Evolutionary conservation across 768 basidiomycete genomes (phyloP), one percentile per base, ranked within the genome.

Genomic region (Auricularia cornea): DNA sequence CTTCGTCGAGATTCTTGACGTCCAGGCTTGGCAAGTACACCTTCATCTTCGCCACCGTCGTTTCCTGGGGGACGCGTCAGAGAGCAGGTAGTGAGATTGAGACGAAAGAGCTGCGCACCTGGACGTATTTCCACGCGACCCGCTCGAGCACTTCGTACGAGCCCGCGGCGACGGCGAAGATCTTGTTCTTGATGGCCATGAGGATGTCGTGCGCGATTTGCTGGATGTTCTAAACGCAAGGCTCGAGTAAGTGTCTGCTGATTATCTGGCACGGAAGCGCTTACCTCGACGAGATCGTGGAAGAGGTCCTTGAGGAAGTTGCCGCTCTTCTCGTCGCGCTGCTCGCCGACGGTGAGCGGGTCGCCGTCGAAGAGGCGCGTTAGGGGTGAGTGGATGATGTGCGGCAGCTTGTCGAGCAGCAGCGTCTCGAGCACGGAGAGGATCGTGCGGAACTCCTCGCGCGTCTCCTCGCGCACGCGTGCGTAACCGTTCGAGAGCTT

Each of bases 131-230:
- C 54, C 54, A 57, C 26, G 54, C 54, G 54, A 57, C 54, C 12
- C 54, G 54, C 54, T 57, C 54, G 26, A 57, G 54, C 14, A 57
- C 54, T 4, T 57, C 54, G 20, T 57, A 57, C 8, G 54, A 57
- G 14, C 54, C 54, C 3, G 54, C 54, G 12, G 54, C 54, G 30
- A 30, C 30, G 11, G 26, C 30, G 28, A 57, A 57, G 4, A 57
- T 57, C 23, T 26, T 57, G 54, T 57, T 57, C 54, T 57, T 57
- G 28, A 57, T 57, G 28, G 54, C 54, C 54, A 57, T 57, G 28
- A 57, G 54, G 20, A 57, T 57, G 28, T 57, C 54, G 20, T 57
- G 26, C 11, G 54, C 54, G 30, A 57, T 57, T 3, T 57, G 28
- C 28, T 57, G 28, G 28, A 57, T 57, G 28, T 57, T 57, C 26